Evolutionary conservation across 2,329 filamentous ascomycete species (phyloP).

Genomic region (Botrytis fragariae): DNA sequence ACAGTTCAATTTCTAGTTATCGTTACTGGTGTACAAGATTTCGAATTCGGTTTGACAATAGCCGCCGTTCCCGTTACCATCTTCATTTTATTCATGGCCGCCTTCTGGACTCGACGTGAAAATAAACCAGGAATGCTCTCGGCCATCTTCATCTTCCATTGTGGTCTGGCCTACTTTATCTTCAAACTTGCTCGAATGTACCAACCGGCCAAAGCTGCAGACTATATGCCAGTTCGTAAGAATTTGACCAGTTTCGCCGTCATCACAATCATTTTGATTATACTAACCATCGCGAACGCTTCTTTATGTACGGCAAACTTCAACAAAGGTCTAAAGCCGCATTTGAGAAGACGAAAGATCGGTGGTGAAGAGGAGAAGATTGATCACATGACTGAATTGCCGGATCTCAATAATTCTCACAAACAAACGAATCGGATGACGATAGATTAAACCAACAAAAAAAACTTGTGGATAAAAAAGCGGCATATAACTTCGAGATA

Average conservation of each 20-base stretch:
- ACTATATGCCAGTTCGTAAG: slow-evolving; percentile 76
- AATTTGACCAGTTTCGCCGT: slow-evolving; percentile 92
- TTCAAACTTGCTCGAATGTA: slow-evolving; percentile 99
- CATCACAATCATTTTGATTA: slow-evolving; percentile 83
- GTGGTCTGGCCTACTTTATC: slow-evolving; percentile 88
- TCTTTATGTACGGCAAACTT: slow-evolving; percentile 90
- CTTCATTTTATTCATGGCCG: slow-evolving; percentile 78
- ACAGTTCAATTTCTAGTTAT: slow-evolving; percentile 97
- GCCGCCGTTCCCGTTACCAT: slow-evolving; percentile 91
- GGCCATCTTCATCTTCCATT: slow-evolving; percentile 83
- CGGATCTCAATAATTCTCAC: slow-evolving; percentile 40
- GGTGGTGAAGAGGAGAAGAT: slow-evolving; percentile 49
- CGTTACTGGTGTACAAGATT: slow-evolving; percentile 64
- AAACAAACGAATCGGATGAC: slow-evolving; percentile 48
- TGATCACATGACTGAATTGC: slow-evolving; percentile 48
- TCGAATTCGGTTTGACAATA: slow-evolving; percentile 83
- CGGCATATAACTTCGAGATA: not conserved
- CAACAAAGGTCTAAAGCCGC: slow-evolving; percentile 80
- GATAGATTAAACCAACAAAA: slow-evolving; percentile 43
- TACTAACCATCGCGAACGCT: slow-evolving; percentile 84
- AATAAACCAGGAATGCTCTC: slow-evolving; percentile 72
- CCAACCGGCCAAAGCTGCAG: slow-evolving; percentile 53
- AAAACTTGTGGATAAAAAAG: slow-evolving; percentile 3
- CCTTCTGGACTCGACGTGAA: slow-evolving; percentile 81
- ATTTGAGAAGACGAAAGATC: slow-evolving; percentile 64